These are phyloP conservation scores for Perkinsus olseni DNA, from an alignment of 169 alveolate genomes.

Conservation along the genomic window DNA sequence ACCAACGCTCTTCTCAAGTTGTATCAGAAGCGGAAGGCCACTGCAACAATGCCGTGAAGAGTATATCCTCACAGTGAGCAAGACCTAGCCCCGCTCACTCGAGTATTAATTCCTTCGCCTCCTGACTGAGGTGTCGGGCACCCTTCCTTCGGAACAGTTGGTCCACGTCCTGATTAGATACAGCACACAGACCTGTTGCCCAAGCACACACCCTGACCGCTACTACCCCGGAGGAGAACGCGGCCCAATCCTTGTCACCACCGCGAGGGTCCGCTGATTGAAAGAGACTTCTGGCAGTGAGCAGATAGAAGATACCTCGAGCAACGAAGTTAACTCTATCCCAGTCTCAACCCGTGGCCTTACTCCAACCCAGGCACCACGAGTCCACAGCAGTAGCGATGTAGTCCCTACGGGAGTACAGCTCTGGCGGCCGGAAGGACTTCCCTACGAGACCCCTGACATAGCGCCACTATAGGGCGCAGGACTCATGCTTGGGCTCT, in stretches of 20 bases:
- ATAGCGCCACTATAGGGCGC: neutral
- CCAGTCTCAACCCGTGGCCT: neutral
- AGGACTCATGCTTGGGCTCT: neutral
- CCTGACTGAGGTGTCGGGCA: neutral
- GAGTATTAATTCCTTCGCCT: neutral
- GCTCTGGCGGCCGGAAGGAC: conserved; percentile 37
- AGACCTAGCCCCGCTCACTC: neutral
- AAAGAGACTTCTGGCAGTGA: neutral
- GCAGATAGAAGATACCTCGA: neutral
- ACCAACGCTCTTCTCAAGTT: neutral
- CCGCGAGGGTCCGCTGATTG: neutral
- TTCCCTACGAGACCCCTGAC: conserved; percentile 32
- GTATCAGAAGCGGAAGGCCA: neutral
- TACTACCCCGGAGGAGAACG: neutral
- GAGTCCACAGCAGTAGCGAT: conserved; percentile 35
- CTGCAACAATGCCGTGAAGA: neutral
- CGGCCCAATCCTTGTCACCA: neutral
- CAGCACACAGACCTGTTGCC: neutral
- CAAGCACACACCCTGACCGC: neutral
- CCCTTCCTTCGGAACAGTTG: neutral
- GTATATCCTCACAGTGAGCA: neutral
- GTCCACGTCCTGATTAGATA: neutral
- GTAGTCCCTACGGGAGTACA: conserved; percentile 20
- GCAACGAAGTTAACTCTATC: neutral
- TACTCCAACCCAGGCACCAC: conserved; percentile 45